Percentiles rank a stretch among this genome's conserved stretches.
These are phyloP conservation scores for Cryphonectria radicalis DNA, from an alignment of 2,329 filamentous ascomycete species.

Conservation along the genomic window DNA sequence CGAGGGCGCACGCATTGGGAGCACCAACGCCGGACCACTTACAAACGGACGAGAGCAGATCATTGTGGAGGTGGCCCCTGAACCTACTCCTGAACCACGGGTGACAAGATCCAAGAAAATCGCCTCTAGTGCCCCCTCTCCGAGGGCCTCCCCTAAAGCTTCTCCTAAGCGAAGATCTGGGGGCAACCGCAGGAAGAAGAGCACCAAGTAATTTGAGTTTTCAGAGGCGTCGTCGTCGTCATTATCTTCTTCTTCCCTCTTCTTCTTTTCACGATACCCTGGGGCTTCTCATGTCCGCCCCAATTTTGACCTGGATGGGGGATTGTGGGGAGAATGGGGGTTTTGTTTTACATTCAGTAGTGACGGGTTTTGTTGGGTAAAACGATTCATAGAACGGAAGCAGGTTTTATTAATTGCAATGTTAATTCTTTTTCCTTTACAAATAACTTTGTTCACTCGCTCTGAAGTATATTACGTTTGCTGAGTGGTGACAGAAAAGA, in stretches of 20 bases:
- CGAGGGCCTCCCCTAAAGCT: constrained; percentile 24
- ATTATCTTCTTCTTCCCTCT: not conserved
- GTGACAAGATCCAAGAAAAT: constrained; percentile 41
- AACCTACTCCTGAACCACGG: constrained; percentile 32
- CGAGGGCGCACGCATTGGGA: constrained; percentile 21
- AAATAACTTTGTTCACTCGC: not conserved
- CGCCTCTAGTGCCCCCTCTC: constrained; percentile 40
- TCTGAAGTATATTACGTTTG: not conserved
- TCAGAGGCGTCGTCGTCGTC: not conserved
- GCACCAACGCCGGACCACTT: constrained; percentile 19
- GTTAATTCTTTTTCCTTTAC: not conserved
- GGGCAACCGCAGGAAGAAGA: constrained; percentile 35
- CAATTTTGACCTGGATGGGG: not conserved
- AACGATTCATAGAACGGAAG: constrained; percentile 10
- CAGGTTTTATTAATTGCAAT: constrained; percentile 20
- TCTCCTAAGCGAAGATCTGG: constrained; percentile 45
- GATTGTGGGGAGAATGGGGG: not conserved
- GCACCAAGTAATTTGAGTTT: constrained; percentile 22
- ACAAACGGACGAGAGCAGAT: constrained; percentile 43
- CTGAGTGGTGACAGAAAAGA: not conserved
- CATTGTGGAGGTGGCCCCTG: constrained; percentile 43
- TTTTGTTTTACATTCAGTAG: not conserved
- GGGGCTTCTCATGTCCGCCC: constrained; percentile 1
- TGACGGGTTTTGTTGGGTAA: constrained; percentile 18
- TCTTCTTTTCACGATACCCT: constrained; percentile 22